Evolutionary conservation across 352 stramenopile species (phyloP).

Genomic region (Phytophthora sansomeana): DNA sequence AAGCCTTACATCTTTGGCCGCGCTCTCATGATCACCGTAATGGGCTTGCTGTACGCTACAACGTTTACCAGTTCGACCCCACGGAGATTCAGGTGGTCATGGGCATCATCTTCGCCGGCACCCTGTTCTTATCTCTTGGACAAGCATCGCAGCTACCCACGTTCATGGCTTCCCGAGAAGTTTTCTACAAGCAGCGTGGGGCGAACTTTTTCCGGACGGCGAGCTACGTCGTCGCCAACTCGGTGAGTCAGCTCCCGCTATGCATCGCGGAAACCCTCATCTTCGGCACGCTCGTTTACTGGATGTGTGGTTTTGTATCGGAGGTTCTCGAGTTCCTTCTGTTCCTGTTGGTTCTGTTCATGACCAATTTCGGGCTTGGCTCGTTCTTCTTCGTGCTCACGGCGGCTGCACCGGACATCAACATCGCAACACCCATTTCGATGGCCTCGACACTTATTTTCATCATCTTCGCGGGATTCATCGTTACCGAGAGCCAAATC

Average conservation of each 20-base stretch:
- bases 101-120: slow-evolving; percentile 82
- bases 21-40: slow-evolving; percentile 52
- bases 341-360: slow-evolving; percentile 48
- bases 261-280: slow-evolving; percentile 61
- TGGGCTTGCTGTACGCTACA: slow-evolving; percentile 54
- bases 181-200: slow-evolving; percentile 31
- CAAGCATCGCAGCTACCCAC: slow-evolving; percentile 29
- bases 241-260: slow-evolving; percentile 43
- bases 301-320: slow-evolving; percentile 66
- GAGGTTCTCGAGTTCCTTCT: slow-evolving; percentile 43
- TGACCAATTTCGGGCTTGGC: slow-evolving; percentile 43
- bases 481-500: slow-evolving; percentile 52
- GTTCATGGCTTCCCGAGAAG: slow-evolving; percentile 25
- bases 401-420: slow-evolving; percentile 29
- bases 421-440: slow-evolving; percentile 51
- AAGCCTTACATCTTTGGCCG: slow-evolving; percentile 54
- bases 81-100: slow-evolving; percentile 61
- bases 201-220: slow-evolving; percentile 49
- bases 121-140: slow-evolving; percentile 53
- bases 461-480: slow-evolving; percentile 65
- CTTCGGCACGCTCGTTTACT: slow-evolving; percentile 82
- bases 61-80: slow-evolving; percentile 42
- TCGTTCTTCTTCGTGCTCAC: slow-evolving; percentile 51
- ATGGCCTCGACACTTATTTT: slow-evolving; percentile 56
- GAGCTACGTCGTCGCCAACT: slow-evolving; percentile 64